Evolutionary conservation across 371 early-diverging fungal species (phyloP), one percentile per base, ranked within the genome.

Genomic region (Mucor indicus): DNA sequence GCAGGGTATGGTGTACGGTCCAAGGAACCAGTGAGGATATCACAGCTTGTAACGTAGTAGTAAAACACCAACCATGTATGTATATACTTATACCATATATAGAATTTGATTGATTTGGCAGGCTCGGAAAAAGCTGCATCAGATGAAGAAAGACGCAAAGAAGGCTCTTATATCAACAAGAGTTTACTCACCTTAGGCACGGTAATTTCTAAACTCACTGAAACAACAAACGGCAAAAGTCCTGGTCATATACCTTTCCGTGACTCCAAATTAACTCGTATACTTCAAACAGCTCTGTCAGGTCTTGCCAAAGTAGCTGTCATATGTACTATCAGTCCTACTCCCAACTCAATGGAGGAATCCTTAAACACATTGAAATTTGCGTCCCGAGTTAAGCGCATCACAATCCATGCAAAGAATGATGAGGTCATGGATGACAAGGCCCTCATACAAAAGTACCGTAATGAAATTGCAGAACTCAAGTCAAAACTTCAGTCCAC

Each of bases 161-260:
- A 98, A 71, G 94, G 95, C 9, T 86, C 91, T 9, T 89, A 75
- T 59, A 98, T 98, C 62, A 98, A 98, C 73, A 95, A 90, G 63
- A 52, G 89, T 52, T 71, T 98, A 25, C 60, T 90, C 33, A 86
- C 93, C 0, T 70, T 96, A 3, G 95, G 93, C 22, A 91, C 87
- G 21, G 98, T 98, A 27, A 93, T 98, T 47, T 79, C 89, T 4
- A 85, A 86, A 54, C 50, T 93, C 21, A 87, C 53, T 0, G 53
- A 53, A 5, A 13, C 24, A 17, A 17, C 12, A 13, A 10, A 15
- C 17, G 29, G 19, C 24, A 21, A 17, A 27, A 30, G 21, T 9
- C 35, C 49, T 12, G 64, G 62, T 1, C 92, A 91, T 69, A 85
- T 94, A 32, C 92, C 93, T 2, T 98, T 83, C 66, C 87, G 98